Evolutionary conservation across 768 basidiomycete genomes (phyloP).

Genomic region (Leccinum rimulosum): DNA sequence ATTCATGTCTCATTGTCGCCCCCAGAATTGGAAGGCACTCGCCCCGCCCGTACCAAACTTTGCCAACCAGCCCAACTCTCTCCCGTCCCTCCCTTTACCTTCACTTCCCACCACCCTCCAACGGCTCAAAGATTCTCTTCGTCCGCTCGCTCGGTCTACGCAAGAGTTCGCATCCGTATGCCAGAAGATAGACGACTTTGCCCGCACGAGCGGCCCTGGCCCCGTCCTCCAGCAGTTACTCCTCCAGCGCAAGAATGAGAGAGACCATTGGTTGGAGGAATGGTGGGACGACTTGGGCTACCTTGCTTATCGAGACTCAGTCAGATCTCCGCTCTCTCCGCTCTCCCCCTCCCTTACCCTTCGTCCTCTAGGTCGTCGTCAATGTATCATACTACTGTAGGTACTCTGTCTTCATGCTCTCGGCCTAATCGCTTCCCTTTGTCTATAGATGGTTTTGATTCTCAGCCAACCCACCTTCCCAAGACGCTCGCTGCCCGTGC

Average conservation of each 20-base stretch:
- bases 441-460: constrained; percentile 69
- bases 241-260: constrained; percentile 49
- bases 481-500: constrained; percentile 64
- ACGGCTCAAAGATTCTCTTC: constrained; percentile 66
- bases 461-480: constrained; percentile 57
- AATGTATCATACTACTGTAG: constrained; percentile 95
- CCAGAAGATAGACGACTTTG: constrained; percentile 69
- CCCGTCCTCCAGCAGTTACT: constrained; percentile 64
- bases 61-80: constrained; percentile 49
- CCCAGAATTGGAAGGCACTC: constrained; percentile 65
- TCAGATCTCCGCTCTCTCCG: constrained; percentile 32
- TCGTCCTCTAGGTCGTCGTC: constrained; percentile 60
- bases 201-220: constrained; percentile 36
- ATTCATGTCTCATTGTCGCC: constrained; percentile 33
- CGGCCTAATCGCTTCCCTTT: not conserved
- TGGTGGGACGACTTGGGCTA: constrained; percentile 94
- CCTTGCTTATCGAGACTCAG: constrained; percentile 82
- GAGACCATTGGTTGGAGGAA: constrained; percentile 81
- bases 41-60: constrained; percentile 71
- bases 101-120: constrained; percentile 61
- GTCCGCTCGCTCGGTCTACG: constrained; percentile 67
- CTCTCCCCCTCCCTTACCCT: constrained; percentile 1
- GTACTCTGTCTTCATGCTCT: constrained; percentile 14
- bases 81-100: constrained; percentile 78
- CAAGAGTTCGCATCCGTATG: constrained; percentile 54